Evolutionary conservation across 352 stramenopile genomes (phyloP), one percentile per base, ranked within the genome.

Genomic region (Saprolegnia parasitica): DNA sequence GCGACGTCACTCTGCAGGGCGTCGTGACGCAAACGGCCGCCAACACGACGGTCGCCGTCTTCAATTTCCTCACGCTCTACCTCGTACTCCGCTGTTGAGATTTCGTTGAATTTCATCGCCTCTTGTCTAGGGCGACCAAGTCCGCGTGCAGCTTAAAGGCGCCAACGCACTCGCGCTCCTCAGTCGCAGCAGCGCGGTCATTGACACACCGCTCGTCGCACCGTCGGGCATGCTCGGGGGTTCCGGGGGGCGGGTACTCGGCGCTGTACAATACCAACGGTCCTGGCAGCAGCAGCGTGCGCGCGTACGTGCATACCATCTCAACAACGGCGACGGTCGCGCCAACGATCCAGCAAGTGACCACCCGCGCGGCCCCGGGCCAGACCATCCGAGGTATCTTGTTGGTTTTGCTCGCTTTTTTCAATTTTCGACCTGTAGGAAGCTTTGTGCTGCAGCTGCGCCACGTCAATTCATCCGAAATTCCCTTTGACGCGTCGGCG

Each of bases 1-100:
- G 86, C 5, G 86, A 94, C 46, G 72, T 91, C 29, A 75, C 73
- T 1, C 49, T 91, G 13, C 71, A 81, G 21, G 86, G 86, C 8
- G 73, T 83, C 56, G 63, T 98, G 10, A 67, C 78, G 0, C 78
- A 74, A 49, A 96, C 86, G 5, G 72, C 49, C 0, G 77, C 83
- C 49, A 90, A 89, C 1, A 98, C 91, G 0, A 85, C 92, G 18
- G 91, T 98, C 65, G 95, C 94, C 0, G 75, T 98, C 0, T 99
- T 98, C 78, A 97, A 97, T 65, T 99, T 98, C 72, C 91, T 98
- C 76, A 96, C 81, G 9, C 87, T 99, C 29, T 93, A 94, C 72
- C 78, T 99, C 35, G 86, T 83, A 49, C 68, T 60, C 42, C 13
- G 16, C 32, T 11, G 5, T 57, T 18, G 5, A 46, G 20, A 15